These are phyloP conservation scores for Metschnikowia noctiluminum DNA, from an alignment of 805 yeast genomes.

Conservation along the genomic window DNA sequence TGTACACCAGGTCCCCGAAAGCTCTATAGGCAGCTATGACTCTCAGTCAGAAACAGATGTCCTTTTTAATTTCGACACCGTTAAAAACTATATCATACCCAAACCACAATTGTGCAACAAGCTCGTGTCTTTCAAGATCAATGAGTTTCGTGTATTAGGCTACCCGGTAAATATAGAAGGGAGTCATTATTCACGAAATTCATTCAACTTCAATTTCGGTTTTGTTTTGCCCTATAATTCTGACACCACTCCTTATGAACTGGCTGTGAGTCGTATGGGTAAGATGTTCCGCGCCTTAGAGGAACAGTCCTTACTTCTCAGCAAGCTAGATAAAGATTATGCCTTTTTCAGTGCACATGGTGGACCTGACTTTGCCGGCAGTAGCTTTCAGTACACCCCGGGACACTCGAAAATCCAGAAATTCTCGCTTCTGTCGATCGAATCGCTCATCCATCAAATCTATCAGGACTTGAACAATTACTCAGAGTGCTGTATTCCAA, in stretches of 20 bases:
- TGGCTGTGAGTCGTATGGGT: constrained; percentile 79
- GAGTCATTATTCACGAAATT: constrained; percentile 78
- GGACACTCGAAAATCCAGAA: constrained; percentile 35
- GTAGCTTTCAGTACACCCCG: constrained; percentile 24
- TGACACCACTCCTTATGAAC: constrained; percentile 82
- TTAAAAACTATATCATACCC: constrained; percentile 90
- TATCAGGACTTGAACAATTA: constrained; percentile 92
- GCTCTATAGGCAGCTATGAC: constrained; percentile 42
- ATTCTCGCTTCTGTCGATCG: constrained; percentile 46
- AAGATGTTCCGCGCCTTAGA: constrained; percentile 86
- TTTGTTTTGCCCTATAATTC: constrained; percentile 83
- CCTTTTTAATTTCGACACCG: constrained; percentile 74
- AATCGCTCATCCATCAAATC: constrained; percentile 81
- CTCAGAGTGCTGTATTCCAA: constrained; percentile 92
- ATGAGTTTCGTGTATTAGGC: constrained; percentile 71
- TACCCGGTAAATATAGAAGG: constrained; percentile 84
- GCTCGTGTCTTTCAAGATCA: constrained; percentile 69
- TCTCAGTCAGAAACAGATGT: constrained; percentile 8
- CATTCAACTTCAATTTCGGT: constrained; percentile 89
- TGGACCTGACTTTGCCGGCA: constrained; percentile 6
- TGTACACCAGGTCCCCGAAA: constrained; percentile 84
- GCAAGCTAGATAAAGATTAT: constrained; percentile 43
- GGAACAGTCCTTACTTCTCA: constrained; percentile 77
- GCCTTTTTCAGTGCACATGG: constrained; percentile 32
- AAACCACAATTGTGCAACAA: constrained; percentile 87